Conservation (phyloP, 2,329 filamentous ascomycete species). For the Claviceps digitariae region DNA sequence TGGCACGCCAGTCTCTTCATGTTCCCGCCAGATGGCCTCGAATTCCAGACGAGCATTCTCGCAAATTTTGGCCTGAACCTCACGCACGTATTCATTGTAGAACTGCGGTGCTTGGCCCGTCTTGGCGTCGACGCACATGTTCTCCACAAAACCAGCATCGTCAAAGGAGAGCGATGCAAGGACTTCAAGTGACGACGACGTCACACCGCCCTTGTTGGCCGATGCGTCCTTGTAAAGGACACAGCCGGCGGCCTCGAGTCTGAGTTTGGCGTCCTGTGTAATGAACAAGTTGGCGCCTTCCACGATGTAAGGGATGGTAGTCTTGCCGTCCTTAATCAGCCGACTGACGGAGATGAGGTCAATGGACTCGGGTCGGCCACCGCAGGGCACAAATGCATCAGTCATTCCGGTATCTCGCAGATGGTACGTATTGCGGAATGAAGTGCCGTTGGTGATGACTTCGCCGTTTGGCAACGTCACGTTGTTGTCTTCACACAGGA, state of each 20-base stretch:
- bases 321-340: conserved; percentile 83
- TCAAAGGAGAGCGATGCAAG: conserved; percentile 91
- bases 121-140: conserved; percentile 75
- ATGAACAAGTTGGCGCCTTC: conserved; percentile 98
- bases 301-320: conserved; percentile 82
- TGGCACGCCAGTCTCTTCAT: conserved; percentile 64
- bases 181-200: conserved; percentile 91
- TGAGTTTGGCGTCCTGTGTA: conserved; percentile 93
- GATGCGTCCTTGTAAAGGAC: conserved; percentile 96
- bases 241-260: conserved; percentile 87
- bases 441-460: conserved; percentile 75
- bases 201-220: conserved; percentile 97
- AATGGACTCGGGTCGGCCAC: conserved; percentile 91
- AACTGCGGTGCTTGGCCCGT: conserved; percentile 68
- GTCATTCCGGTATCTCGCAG: conserved; percentile 64
- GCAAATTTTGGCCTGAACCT: conserved; percentile 82
- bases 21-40: conserved; percentile 94
- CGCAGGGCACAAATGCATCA: conserved; percentile 89
- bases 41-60: conserved; percentile 90
- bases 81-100: conserved; percentile 84
- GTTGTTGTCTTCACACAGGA: conserved; percentile 84
- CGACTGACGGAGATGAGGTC: conserved; percentile 78
- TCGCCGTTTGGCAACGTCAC: conserved; percentile 81
- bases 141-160: conserved; percentile 70
- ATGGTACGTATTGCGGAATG: conserved; percentile 97